Conservation (phyloP, 305 asterid genomes). For the Salvia sclarea region DNA sequence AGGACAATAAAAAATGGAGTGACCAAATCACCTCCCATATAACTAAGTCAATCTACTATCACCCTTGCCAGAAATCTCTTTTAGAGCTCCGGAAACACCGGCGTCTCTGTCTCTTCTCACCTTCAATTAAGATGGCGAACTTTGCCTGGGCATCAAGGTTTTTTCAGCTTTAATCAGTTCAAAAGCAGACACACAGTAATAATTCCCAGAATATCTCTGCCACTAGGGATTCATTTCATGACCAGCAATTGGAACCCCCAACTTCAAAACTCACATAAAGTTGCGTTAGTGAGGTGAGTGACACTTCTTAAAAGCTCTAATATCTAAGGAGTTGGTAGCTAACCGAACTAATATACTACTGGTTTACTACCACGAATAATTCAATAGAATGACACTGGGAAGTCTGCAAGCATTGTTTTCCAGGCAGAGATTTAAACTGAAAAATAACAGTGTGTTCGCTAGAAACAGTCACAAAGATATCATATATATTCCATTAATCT, state of each 20-base stretch:
- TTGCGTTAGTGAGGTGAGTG: background rate
- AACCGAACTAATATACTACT: background rate
- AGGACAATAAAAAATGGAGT: background rate
- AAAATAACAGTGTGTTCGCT: background rate
- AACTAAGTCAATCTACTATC: background rate
- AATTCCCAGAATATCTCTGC: background rate
- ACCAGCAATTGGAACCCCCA: background rate
- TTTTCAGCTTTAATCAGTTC: conserved; percentile 28
- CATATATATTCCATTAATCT: conserved; percentile 16
- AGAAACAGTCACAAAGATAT: background rate
- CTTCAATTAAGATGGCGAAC: conserved; percentile 1
- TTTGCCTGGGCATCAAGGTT: background rate
- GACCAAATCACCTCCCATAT: background rate
- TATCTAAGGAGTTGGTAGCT: background rate
- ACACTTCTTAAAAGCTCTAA: background rate
- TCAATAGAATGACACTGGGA: background rate
- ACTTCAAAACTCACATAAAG: background rate
- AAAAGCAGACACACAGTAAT: conserved; percentile 11
- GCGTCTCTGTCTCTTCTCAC: background rate
- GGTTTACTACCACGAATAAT: conserved; percentile 3
- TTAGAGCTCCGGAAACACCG: background rate
- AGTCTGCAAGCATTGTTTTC: background rate
- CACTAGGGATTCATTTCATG: background rate
- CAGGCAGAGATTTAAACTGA: background rate
- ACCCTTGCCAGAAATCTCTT: background rate